Percentiles rank a stretch among this genome's conserved stretches.
Evolutionary conservation across 805 yeast genomes (phyloP).

Genomic region (Yarrowia sp.): DNA sequence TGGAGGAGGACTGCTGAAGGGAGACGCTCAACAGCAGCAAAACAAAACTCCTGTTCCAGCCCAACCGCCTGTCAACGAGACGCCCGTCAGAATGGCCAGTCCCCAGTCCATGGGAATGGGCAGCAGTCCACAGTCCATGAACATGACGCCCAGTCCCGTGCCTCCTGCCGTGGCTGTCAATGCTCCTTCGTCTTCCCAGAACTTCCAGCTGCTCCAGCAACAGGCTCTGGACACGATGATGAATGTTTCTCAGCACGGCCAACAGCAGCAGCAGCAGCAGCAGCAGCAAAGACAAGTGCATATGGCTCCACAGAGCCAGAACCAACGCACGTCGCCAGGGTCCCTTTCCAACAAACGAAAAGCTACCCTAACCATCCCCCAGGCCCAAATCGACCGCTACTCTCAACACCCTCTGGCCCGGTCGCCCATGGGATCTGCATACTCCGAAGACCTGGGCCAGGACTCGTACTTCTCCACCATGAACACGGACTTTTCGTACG

Average conservation of each 20-base stretch:
- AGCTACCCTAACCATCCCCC: conserved; percentile 20
- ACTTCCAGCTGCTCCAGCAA: neutral
- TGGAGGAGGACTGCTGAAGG: conserved; percentile 3
- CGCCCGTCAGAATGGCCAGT: neutral
- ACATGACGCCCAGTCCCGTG: neutral
- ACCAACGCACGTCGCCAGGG: neutral
- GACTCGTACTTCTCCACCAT: conserved; percentile 14
- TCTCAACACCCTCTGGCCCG: conserved; percentile 5
- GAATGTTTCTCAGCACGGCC: neutral
- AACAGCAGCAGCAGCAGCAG: neutral
- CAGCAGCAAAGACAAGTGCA: neutral
- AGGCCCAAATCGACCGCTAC: conserved; percentile 23
- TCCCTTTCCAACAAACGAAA: conserved; percentile 11
- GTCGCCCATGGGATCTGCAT: conserved; percentile 19
- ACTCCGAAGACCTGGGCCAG: conserved; percentile 15
- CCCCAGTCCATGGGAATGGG: neutral
- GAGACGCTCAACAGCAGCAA: neutral
- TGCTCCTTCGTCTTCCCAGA: neutral
- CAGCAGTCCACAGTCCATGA: neutral
- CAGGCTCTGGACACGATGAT: neutral
- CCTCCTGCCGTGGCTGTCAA: neutral
- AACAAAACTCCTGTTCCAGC: no score
- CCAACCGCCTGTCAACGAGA: neutral
- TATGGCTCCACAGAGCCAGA: neutral
- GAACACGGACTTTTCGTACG: conserved; percentile 16